A percentile compares a stretch with the other conserved stretches of the same genome.
phyloP scores from a whole-genome alignment of 176 grass and related monocot species.

The Oryza officinalis region DNA sequence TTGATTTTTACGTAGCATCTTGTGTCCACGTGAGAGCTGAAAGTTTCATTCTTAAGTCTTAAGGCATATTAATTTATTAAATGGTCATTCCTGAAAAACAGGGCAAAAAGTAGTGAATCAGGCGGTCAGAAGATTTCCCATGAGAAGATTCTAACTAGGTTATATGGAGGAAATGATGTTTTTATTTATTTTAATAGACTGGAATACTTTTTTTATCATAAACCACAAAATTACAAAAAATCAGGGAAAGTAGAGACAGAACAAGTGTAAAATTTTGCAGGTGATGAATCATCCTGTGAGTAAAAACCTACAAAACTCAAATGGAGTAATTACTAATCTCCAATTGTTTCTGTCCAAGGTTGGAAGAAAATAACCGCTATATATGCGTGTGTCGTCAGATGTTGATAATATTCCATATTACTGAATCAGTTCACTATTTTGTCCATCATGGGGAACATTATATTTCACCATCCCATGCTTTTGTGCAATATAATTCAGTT shows the following conservation, averaged over 20 bases:
- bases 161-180: neutral
- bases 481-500: neutral
- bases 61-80: neutral
- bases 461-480: neutral
- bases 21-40: neutral
- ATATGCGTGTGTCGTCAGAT: too few species aligned
- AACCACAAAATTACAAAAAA: neutral
- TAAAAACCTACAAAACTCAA: neutral
- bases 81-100: neutral
- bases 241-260: neutral
- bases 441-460: neutral
- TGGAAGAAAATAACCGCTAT: neutral
- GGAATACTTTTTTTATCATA: neutral
- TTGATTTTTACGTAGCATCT: neutral
- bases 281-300: neutral
- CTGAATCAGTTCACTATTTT: neutral
- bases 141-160: too few species aligned
- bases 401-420: too few species aligned
- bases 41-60: neutral
- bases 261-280: neutral
- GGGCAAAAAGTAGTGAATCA: neutral
- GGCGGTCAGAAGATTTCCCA: neutral
- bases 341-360: neutral
- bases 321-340: too few species aligned
- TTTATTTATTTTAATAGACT: neutral